Base-by-base conservation (phyloP, 495 filamentous ascomycete species). In the Tetracladium marchalianum region DNA sequence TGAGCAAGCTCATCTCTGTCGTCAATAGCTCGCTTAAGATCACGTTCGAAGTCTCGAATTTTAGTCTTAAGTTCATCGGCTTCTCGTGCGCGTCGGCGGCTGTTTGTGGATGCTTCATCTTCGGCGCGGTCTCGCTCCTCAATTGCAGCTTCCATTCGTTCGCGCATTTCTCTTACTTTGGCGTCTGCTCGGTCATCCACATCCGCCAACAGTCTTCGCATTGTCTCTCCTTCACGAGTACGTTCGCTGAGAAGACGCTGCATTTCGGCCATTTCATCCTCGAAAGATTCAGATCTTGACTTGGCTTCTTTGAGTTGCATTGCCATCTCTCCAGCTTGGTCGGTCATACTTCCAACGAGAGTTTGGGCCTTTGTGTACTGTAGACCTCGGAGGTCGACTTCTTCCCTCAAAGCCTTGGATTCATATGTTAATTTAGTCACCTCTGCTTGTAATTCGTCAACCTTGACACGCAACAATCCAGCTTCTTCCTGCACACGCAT, bases 51-150 rank as follows among this genome's bases (percentile, higher is more conserved):
- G 46, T 96, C 90, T 13, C 88, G 76, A 22, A 88, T 70, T 61
- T 78, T 84, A 35, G 68, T 71, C 60, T 82, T 83, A 11, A 96
- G 64, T 43, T 97, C 92, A 62, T 96, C 92, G 24, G 90, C 69
- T 68, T 96, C 92, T 22, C 88, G 72, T 4, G 83, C 78, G 15
- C 82, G 77, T 37, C 82, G 72, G 41, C 93, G 77, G 11, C 82
- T 84, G 39, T 84, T 76, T 1, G 78, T 81, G 52, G 78, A 85
- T 16, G 85, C 78, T 64, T 96, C 88, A 33, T 97, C 90, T 60
- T 97, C 92, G 12, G 87, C 84, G 11, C 87, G 79, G 56, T 97
- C 93, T 22, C 90, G 77, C 65, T 97, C 92, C 59, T 96, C 88
- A 39, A 90, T 72, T 0, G 87, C 87, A 0, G 82, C 70, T 49